Percentiles rank a stretch among this genome's conserved stretches.
Evolutionary conservation across 192 early-diverging fungal genomes (phyloP).

Genomic region (Gamsiella multidivaricata): DNA sequence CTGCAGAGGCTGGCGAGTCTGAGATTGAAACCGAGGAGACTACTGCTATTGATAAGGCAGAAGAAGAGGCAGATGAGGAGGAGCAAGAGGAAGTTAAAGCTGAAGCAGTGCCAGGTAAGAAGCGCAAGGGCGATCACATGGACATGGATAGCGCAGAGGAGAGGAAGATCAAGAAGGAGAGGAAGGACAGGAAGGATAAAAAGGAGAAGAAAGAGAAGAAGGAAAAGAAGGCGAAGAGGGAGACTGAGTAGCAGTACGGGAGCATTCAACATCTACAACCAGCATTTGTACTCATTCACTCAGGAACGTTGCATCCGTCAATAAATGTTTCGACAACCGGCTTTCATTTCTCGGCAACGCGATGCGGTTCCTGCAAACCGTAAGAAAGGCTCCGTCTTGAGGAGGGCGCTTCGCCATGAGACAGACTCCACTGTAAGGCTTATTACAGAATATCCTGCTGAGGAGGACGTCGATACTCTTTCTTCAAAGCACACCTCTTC

Average conservation of each 20-base stretch:
- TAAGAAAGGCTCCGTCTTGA: too few relatives aligned
- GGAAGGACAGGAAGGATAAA: slow-evolving; percentile 49
- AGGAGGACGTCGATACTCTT: too few relatives aligned
- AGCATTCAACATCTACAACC: neutral
- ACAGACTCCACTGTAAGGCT: too few relatives aligned
- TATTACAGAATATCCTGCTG: too few relatives aligned
- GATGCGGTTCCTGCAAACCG: too few relatives aligned
- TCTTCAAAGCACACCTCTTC: too few relatives aligned
- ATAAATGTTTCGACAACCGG: too few relatives aligned
- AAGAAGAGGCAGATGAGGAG: slow-evolving; percentile 6
- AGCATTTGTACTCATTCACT: too few relatives aligned
- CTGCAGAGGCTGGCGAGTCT: neutral
- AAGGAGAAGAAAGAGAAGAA: slow-evolving; percentile 52
- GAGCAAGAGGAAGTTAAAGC: neutral
- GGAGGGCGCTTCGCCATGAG: too few relatives aligned
- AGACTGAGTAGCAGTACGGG: neutral
- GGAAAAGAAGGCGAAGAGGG: slow-evolving; percentile 23
- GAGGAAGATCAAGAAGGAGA: slow-evolving; percentile 52
- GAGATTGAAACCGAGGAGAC: slow-evolving; percentile 1
- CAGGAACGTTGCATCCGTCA: too few relatives aligned
- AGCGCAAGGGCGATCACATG: slow-evolving; percentile 44
- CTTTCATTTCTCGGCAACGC: too few relatives aligned
- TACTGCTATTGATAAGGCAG: neutral
- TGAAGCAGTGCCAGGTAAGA: slow-evolving; percentile 22
- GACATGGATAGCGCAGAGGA: slow-evolving; percentile 23